Evolutionary conservation across 805 yeast species (phyloP), one percentile per base, ranked within the genome.

Genomic region (Ogataea ganodermae): DNA sequence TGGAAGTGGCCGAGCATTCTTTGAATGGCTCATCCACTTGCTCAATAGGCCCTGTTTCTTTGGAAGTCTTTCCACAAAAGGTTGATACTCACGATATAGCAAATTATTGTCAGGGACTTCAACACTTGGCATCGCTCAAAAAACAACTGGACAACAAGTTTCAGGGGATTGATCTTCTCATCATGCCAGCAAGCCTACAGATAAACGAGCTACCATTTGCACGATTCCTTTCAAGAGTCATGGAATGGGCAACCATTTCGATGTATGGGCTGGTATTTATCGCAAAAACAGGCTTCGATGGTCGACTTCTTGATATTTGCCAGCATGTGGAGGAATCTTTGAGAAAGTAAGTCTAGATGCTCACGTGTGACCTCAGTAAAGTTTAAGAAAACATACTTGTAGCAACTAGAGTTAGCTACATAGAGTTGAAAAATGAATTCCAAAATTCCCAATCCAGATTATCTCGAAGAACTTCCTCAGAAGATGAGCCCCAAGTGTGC

Each of bases 241-340:
- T 52, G 51, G 51, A 39, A 8, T 49, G 50, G 48, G 49, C 54
- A 2, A 23, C 35, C 17, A 13, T 50, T 9, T 4, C 30, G 1
- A 17, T 40, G 18, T 6, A n/a, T 12, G 42, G 30, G 1, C 3
- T 13, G 2, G 7, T 32, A 2, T 6, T 44, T 13, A 21, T 50
- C 8, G 40, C 49, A 6, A 45, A 37, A 24, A 14, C 9, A 6
- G 54, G 56, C 10, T 35, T 27, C 24, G 56, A 52, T 22, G 52
- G 56, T 3, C 35, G 54, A 17, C 35, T 52, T 3, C 32, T 52
- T 6, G 54, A 52, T 39, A 48, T 52, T 9, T 39, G 45, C 12
- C 28, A 33, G 20, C 37, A 31, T 4, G 2, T 44, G 12, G 51
- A 48, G 35, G n/a, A n/a, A n/a, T n/a, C n/a, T n/a, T n/a, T n/a